Conservation (phyloP, 176 grass and related monocot genomes). For the Aechmea fasciata region DNA sequence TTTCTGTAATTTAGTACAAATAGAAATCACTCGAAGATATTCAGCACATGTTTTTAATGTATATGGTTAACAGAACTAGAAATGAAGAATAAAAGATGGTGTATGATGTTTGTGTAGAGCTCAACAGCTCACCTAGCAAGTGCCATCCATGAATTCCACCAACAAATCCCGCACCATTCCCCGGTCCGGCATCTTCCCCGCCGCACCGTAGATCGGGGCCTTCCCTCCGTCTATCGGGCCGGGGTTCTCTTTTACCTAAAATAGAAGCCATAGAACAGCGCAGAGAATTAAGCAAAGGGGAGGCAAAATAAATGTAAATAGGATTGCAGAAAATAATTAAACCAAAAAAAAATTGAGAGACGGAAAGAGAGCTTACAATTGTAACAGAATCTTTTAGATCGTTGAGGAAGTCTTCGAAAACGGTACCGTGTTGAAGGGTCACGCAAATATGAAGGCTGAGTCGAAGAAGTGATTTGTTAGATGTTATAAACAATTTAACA, state of each 20-base stretch:
- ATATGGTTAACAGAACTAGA: too few relatives aligned
- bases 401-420: slow-evolving; percentile 49
- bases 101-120: background rate
- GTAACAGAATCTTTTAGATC: slow-evolving; percentile 58
- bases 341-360: slow-evolving; percentile 1
- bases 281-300: slow-evolving; percentile 2
- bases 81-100: too few relatives aligned
- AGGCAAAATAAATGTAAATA: background rate
- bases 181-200: slow-evolving; percentile 97
- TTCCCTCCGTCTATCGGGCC: slow-evolving; percentile 68
- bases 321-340: background rate
- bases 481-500: background rate
- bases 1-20: too few relatives aligned
- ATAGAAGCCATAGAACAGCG: background rate
- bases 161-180: slow-evolving; percentile 76
- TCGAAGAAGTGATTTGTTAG: background rate
- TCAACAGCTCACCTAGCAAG: slow-evolving; percentile 34
- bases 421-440: slow-evolving; percentile 66
- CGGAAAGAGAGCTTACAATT: slow-evolving; percentile 42
- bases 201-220: slow-evolving; percentile 82
- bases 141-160: slow-evolving; percentile 94
- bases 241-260: slow-evolving; percentile 79
- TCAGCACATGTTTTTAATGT: too few relatives aligned
- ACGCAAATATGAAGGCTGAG: slow-evolving; percentile 90
- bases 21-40: too few relatives aligned